A percentile compares a stretch with the other conserved stretches of the same genome.
Conservation (phyloP, 148 eudicot species). For the Rhododendron kiyosumense region DNA sequence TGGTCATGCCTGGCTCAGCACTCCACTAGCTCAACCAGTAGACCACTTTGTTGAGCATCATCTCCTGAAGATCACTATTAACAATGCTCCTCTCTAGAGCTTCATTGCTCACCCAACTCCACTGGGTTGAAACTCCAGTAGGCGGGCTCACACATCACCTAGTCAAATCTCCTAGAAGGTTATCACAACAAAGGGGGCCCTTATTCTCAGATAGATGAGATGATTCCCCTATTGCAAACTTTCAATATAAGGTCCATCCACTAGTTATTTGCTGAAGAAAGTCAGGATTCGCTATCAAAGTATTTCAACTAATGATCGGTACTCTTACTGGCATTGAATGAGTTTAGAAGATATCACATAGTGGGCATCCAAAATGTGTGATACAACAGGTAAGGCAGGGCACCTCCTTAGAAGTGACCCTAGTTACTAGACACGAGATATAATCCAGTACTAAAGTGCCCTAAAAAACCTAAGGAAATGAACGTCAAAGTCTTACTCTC, state of each 20-base stretch:
- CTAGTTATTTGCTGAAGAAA: background rate
- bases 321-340: background rate
- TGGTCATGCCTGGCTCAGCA: background rate
- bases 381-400: background rate
- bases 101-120: background rate
- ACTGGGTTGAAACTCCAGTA: background rate
- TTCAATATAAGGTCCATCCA: background rate
- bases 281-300: background rate
- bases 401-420: background rate
- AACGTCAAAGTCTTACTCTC: background rate
- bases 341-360: background rate
- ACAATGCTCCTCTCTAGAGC: background rate
- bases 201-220: background rate
- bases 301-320: background rate
- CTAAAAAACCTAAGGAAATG: background rate
- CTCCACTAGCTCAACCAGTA: background rate
- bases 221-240: background rate
- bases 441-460: background rate
- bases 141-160: background rate
- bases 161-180: background rate
- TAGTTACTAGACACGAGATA: background rate
- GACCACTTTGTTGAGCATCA: background rate
- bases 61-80: background rate
- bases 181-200: background rate
- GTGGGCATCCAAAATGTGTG: background rate